These are phyloP conservation scores for Sarocladium kiliense DNA, from an alignment of 2,329 filamentous ascomycete species.

Conservation along the genomic window DNA sequence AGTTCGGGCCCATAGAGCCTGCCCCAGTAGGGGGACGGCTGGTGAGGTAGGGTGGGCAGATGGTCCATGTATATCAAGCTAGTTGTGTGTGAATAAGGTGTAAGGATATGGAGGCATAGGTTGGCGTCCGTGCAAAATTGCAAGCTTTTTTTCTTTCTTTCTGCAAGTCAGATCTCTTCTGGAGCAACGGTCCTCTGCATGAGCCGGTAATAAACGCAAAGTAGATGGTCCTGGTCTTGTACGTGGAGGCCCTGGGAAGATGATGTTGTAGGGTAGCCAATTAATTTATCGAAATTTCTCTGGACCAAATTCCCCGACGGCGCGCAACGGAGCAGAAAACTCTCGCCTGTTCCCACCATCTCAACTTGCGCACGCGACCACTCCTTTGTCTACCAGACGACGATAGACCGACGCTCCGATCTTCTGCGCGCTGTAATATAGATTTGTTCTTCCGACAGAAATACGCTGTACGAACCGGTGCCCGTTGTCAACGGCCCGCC, in stretches of 20 bases:
- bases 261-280: neutral
- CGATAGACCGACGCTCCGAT: neutral
- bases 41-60: neutral
- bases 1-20: slow-evolving; percentile 45
- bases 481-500: neutral
- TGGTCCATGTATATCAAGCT: no score
- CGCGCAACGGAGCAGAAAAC: slow-evolving; percentile 2
- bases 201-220: no score
- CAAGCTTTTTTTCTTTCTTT: slow-evolving; percentile 6
- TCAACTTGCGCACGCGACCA: neutral
- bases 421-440: neutral
- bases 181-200: no score
- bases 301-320: neutral
- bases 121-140: neutral
- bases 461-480: neutral
- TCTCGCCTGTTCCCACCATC: neutral
- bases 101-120: neutral
- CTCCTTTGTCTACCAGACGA: neutral
- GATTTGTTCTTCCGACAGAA: neutral
- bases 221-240: no score
- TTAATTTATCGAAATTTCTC: neutral
- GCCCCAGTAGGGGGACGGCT: neutral
- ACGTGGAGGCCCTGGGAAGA: neutral
- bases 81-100: no score
- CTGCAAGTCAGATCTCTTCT: no score